Conservation (phyloP, 1,139 yeast genomes). For the Geotrichum australiense region DNA sequence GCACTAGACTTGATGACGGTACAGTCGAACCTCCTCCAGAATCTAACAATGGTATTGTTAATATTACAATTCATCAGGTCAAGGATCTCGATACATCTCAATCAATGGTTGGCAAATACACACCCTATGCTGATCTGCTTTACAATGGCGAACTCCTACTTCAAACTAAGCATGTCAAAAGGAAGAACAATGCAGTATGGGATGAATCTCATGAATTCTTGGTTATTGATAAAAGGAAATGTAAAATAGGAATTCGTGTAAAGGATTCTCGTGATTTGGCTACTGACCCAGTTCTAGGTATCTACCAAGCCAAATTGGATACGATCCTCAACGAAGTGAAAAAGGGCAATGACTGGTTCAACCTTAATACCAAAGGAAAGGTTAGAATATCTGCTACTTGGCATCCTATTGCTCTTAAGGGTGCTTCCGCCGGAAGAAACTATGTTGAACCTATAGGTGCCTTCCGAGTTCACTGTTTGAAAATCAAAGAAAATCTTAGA, state of each 20-base stretch:
- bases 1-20: slow-evolving; percentile 74
- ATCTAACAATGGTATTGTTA: slow-evolving; percentile 83
- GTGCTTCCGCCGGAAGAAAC: slow-evolving; percentile 58
- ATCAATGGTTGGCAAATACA: slow-evolving; percentile 59
- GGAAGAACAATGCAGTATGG: slow-evolving; percentile 64
- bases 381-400: slow-evolving; percentile 62
- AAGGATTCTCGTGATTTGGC: slow-evolving; percentile 57
- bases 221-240: slow-evolving; percentile 62
- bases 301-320: slow-evolving; percentile 43
- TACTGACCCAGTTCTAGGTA: slow-evolving; percentile 54
- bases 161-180: slow-evolving; percentile 53
- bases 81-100: slow-evolving; percentile 57
- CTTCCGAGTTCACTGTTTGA: slow-evolving; percentile 62
- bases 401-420: slow-evolving; percentile 76
- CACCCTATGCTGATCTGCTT: slow-evolving; percentile 66
- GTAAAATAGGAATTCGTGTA: slow-evolving; percentile 58
- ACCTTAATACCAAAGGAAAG: slow-evolving; percentile 57
- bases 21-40: slow-evolving; percentile 84
- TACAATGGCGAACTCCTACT: slow-evolving; percentile 53
- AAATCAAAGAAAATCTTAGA: slow-evolving; percentile 55
- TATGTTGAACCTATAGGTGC: slow-evolving; percentile 93
- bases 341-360: slow-evolving; percentile 74
- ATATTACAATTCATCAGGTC: slow-evolving; percentile 65
- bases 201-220: slow-evolving; percentile 61
- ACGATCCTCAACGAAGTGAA: slow-evolving; percentile 71